Percentiles rank a stretch among this genome's conserved stretches.
phyloP scores from a whole-genome alignment of 2,329 filamentous ascomycete genomes.

The Colletotrichum nymphaeae region DNA sequence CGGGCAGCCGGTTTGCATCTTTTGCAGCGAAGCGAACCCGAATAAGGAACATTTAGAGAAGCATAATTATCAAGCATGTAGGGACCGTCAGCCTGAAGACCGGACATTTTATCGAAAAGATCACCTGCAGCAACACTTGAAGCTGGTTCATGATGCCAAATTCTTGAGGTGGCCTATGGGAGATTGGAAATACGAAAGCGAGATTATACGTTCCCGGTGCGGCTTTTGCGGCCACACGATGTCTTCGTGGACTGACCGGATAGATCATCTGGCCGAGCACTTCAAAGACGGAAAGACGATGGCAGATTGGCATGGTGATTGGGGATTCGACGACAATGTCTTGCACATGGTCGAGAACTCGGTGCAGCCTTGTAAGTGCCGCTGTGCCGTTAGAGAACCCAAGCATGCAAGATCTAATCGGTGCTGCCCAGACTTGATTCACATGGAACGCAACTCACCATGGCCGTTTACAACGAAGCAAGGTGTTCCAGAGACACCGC shows the following conservation, averaged over 20 bases:
- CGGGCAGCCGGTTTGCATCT: slow-evolving; percentile 52
- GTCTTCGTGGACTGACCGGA: slow-evolving; percentile 47
- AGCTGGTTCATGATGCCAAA: slow-evolving; percentile 23
- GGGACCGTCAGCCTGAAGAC: slow-evolving; percentile 57
- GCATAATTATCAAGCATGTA: slow-evolving; percentile 57
- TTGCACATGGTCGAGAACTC: slow-evolving; percentile 51
- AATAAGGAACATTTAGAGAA: slow-evolving; percentile 46
- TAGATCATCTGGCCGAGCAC: slow-evolving; percentile 52
- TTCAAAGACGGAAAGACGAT: slow-evolving; percentile 52
- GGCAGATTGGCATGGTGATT: slow-evolving; percentile 54
- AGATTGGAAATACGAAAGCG: slow-evolving; percentile 21
- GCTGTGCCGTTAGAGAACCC: neutral
- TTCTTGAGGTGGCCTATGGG: slow-evolving; percentile 29
- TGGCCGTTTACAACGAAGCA: slow-evolving; percentile 44
- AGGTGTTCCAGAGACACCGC: slow-evolving; percentile 32
- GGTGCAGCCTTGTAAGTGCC: slow-evolving; percentile 47
- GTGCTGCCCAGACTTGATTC: slow-evolving; percentile 46
- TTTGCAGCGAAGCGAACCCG: slow-evolving; percentile 48
- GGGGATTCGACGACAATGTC: slow-evolving; percentile 50
- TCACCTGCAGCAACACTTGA: slow-evolving; percentile 55
- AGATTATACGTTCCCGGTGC: slow-evolving; percentile 43
- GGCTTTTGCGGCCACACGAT: slow-evolving; percentile 51
- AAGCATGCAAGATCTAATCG: neutral
- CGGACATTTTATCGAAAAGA: slow-evolving; percentile 57
- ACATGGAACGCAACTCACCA: slow-evolving; percentile 48